Base-by-base conservation (phyloP, 768 basidiomycete genomes). In the Pulveroboletus sp. region DNA sequence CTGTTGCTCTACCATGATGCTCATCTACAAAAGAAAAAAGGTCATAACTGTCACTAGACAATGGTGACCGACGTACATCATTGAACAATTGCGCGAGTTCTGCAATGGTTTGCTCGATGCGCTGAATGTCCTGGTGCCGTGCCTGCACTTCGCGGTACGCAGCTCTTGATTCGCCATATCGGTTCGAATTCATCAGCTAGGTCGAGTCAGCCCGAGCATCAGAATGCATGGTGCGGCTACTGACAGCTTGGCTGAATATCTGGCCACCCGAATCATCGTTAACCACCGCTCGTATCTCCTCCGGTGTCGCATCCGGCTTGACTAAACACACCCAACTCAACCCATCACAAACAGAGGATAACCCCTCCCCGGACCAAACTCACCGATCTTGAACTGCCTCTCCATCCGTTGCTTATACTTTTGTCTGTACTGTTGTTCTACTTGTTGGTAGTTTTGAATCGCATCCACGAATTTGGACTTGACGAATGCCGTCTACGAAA, bases 81-180 rank as follows among this genome's bases (percentile, higher is more conserved):
- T 93, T 93, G 76, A 97, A 96, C 59, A 99, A 75, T 62, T 95
- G 92, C 9, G 93, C 94, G 39, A 98, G 81, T 71, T 98, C 92
- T 13, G 83, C 84, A 39, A 99, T 73, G 9, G 94, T 98, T 70
- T 81, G 80, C 69, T 97, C 95, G 61, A 99, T 98, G 62, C 87
- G 86, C 70, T 92, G 84, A 69, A 99, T 90, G 59, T 99, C 94
- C 67, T 88, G 89, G 63, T 98, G 93, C 53, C 95, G 86, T 61
- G 87, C 89, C 72, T 98, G 95, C n/a, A 97, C 95, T 65, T 99
- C 95, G 45, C 85, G 82, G 69, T 94, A 96, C 4, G 94, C 93
- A 9, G 86, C 86, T 47, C 86, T 78, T 40, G 94, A 91, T 63
- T 88, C 86, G 46, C 87, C 93, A 59, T 87, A 89, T n/a, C 90